phyloP scores from a whole-genome alignment of 1,284 basidiomycete species.

The Salmacisia buchloeana region DNA sequence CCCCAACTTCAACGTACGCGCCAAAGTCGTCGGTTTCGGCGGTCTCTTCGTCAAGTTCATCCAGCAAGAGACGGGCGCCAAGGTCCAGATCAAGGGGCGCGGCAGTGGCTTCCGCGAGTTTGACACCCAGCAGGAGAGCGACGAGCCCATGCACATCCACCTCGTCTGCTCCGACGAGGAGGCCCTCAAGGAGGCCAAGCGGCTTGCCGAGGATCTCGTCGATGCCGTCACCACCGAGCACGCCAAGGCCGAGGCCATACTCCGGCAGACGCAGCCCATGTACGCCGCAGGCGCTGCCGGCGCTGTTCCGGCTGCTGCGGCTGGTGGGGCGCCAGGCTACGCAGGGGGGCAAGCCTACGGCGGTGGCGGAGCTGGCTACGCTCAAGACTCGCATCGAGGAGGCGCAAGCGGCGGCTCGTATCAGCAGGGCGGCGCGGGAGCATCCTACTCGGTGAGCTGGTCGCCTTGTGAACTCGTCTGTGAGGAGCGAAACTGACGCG shows the following conservation, averaged over 20 bases:
- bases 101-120: slow-evolving; percentile 93
- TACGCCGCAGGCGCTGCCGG: not conserved
- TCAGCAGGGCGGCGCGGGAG: not conserved
- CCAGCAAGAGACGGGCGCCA: slow-evolving; percentile 87
- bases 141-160: slow-evolving; percentile 74
- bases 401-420: not conserved
- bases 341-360: not conserved
- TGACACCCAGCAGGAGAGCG: slow-evolving; percentile 82
- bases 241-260: slow-evolving; percentile 29
- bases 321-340: not conserved
- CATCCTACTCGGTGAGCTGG: too few species aligned
- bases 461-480: too few species aligned
- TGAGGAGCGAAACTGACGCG: too few species aligned
- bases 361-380: not conserved
- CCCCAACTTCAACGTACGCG: slow-evolving; percentile 92
- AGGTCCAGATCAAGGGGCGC: slow-evolving; percentile 95
- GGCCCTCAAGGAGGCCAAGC: slow-evolving; percentile 35
- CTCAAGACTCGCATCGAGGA: not conserved
- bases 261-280: not conserved
- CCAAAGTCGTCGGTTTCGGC: slow-evolving; percentile 91
- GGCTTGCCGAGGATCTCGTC: slow-evolving; percentile 39
- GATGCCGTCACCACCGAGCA: slow-evolving; percentile 43
- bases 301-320: not conserved
- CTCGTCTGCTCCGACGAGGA: slow-evolving; percentile 39
- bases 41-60: slow-evolving; percentile 94